Evolutionary conservation across 495 filamentous ascomycete species (phyloP), one percentile per base, ranked within the genome.

Genomic region (Lindgomyces ingoldianus): DNA sequence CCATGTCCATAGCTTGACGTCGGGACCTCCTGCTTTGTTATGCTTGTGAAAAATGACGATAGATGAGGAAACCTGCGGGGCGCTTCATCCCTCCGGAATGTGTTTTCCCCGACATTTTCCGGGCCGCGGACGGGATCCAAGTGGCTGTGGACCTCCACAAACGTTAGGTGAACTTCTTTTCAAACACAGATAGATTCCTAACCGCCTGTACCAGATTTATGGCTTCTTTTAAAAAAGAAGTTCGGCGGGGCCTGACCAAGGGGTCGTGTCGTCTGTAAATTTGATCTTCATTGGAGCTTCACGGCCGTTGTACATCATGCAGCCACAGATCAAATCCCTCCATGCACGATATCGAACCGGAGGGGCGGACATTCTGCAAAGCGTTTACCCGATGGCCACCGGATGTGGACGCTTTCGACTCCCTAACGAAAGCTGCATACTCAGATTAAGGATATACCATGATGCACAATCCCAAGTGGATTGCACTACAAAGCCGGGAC

Each of bases 1-100:
- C 56, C 60, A 60, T 51, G 60, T 47, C 21, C 49, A 57, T 50
- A 27, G 48, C 54, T 39, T 21, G 26, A 30, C 41, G 53, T 8
- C 25, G 29, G 18, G 18, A 25, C 56, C 21, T n/a, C 59, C 57
- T 68, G 52, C 68, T 65, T 64, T 70, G 64, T 62, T 48, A 49
- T 61, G 63, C 68, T 62, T 46, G 52, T 67, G 63, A 58, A 69
- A 62, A 53, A 70, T 70, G 68, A 70, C 63, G 63, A 59, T 60
- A 24, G 63, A 63, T n/a, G 57, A 54, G 67, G 56, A 24, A 36
- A 26, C 44, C 14, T 62, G 67, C 57, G 67, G 67, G 62, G 67
- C 56, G 30, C 52, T 22, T 55, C 25, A 41, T 39, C 50, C 51
- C 46, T 21, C 54, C 41, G 52, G 52, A 56, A 44, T 46, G 24